phyloP scores from a whole-genome alignment of 345 rosid genomes.

The Sonneratia caseolaris region DNA sequence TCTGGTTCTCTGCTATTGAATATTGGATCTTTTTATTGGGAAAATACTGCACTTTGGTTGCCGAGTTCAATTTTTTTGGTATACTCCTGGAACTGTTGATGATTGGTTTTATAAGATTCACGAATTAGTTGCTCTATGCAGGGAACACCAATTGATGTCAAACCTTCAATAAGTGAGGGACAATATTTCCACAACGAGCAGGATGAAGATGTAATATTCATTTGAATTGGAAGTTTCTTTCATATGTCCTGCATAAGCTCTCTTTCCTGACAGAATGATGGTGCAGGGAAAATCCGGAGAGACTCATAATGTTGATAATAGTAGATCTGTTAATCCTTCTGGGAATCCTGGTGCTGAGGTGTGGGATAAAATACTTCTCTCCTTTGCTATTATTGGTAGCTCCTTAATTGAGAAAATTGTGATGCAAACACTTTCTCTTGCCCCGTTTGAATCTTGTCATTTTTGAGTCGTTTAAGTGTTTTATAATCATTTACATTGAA shows the following conservation, averaged over 20 bases:
- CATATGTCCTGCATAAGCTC: background rate
- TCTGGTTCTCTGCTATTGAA: background rate
- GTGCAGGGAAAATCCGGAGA: constrained; percentile 40
- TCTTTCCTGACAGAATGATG: constrained; percentile 22
- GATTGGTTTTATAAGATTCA: background rate
- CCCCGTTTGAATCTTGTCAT: background rate
- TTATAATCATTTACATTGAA: background rate
- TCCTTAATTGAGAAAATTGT: background rate
- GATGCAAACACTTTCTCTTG: background rate
- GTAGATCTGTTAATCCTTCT: background rate
- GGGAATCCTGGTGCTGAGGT: background rate
- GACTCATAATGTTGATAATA: constrained; percentile 16
- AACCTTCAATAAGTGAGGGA: background rate
- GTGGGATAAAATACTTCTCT: background rate
- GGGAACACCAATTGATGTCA: background rate
- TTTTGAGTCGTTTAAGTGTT: background rate
- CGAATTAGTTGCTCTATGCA: background rate
- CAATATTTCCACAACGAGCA: background rate
- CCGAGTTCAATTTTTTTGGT: background rate
- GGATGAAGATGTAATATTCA: constrained; percentile 1
- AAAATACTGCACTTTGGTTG: background rate
- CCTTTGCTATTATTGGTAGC: background rate
- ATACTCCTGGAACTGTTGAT: background rate
- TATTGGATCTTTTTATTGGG: background rate
- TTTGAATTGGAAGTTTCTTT: background rate